phyloP scores from a whole-genome alignment of 495 filamentous ascomycete genomes.

The Xylaria longipes region DNA sequence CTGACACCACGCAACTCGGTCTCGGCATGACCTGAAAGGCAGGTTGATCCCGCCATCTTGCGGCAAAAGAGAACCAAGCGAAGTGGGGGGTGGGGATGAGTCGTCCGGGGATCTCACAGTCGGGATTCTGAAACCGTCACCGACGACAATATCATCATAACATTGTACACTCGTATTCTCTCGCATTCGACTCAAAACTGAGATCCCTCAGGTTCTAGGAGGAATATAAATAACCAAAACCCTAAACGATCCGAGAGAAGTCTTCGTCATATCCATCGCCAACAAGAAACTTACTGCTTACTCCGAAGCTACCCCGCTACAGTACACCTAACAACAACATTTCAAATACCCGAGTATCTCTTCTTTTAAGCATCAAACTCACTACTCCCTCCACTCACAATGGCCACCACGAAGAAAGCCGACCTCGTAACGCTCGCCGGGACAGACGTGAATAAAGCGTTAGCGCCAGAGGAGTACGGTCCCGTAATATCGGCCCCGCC shows the following conservation, averaged over 20 bases:
- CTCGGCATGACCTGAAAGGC: slow-evolving; percentile 3
- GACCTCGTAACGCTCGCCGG: slow-evolving; percentile 46
- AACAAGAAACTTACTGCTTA: neutral
- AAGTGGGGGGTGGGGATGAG: slow-evolving; percentile 15
- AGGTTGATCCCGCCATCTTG: neutral
- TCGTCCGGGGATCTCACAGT: neutral
- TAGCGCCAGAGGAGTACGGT: slow-evolving; percentile 37
- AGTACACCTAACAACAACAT: neutral
- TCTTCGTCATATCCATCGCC: neutral
- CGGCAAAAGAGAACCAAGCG: neutral
- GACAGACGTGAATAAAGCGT: slow-evolving; percentile 44
- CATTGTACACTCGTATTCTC: neutral
- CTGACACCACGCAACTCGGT: neutral
- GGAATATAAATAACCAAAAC: neutral
- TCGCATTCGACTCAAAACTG: neutral
- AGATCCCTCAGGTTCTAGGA: neutral
- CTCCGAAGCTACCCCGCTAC: slow-evolving; percentile 12
- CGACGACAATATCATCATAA: neutral
- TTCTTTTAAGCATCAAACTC: neutral
- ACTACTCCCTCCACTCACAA: slow-evolving; percentile 15
- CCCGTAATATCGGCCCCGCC: slow-evolving; percentile 52
- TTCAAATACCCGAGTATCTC: neutral
- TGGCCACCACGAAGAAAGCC: slow-evolving; percentile 35
- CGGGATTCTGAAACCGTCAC: slow-evolving; percentile 14
- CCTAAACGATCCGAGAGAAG: neutral